Evolutionary conservation across 345 rosid species (phyloP).

Genomic region (Lepidium sativum): DNA sequence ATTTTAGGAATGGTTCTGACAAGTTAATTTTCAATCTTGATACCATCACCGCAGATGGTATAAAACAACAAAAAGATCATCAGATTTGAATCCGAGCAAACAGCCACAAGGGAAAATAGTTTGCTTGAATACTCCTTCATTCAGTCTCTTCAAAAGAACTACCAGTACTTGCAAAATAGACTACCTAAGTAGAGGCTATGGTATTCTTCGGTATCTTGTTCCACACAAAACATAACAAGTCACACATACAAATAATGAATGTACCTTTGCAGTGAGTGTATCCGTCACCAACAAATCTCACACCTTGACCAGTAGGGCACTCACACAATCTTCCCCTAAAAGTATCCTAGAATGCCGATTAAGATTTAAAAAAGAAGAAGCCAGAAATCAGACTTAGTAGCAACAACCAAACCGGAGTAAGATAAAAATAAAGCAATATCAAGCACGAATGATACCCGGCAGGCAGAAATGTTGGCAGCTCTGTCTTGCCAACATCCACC

Average conservation of each 20-base stretch:
- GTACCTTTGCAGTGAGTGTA: conserved; percentile 87
- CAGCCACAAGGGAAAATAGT: background rate
- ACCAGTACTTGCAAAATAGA: background rate
- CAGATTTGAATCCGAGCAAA: background rate
- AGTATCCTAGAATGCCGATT: conserved; percentile 54
- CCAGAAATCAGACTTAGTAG: background rate
- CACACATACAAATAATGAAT: background rate
- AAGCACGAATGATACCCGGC: conserved; percentile 52
- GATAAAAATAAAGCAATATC: background rate
- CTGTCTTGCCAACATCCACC: conserved; percentile 98
- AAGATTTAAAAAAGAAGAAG: background rate
- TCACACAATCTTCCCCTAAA: conserved; percentile 91
- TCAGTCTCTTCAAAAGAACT: background rate
- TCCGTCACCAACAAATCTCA: conserved; percentile 78
- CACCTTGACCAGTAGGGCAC: conserved; percentile 78
- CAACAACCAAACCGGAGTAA: background rate
- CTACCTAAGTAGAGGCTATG: background rate
- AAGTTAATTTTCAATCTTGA: background rate
- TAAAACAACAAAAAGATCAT: background rate
- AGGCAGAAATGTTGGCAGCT: conserved; percentile 63
- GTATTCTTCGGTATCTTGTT: background rate
- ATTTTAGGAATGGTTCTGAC: background rate
- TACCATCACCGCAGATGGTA: background rate
- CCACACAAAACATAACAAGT: background rate
- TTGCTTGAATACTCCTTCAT: background rate